phyloP scores from a whole-genome alignment of 2,329 filamentous ascomycete species.

The Beauveria pseudobassiana region DNA sequence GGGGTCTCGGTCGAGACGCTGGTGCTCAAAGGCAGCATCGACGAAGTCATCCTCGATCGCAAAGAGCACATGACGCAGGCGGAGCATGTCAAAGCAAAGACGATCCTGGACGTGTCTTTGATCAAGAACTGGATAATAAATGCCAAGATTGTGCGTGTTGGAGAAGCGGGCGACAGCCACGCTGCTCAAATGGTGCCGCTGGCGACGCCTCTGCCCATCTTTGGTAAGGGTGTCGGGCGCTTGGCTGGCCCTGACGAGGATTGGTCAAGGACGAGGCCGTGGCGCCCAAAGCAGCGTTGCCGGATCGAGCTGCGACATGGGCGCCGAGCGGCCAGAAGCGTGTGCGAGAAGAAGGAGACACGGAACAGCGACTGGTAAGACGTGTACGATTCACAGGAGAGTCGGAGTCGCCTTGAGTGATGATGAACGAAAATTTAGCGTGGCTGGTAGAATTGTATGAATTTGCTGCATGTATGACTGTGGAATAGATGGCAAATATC shows the following conservation, averaged over 20 bases:
- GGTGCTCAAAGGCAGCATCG: constrained; percentile 70
- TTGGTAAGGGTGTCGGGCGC: constrained; percentile 41
- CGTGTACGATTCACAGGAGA: constrained; percentile 7
- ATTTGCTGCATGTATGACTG: not conserved
- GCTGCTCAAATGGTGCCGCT: constrained; percentile 43
- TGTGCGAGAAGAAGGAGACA: not conserved
- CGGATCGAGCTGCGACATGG: not conserved
- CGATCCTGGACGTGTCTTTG: constrained; percentile 48
- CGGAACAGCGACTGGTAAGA: not conserved
- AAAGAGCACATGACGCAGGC: constrained; percentile 66
- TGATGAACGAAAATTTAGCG: too few relatives aligned
- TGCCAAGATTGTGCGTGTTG: constrained; percentile 34
- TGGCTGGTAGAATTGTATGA: not conserved
- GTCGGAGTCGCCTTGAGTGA: not conserved
- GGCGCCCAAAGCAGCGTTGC: not conserved
- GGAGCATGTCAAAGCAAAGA: constrained; percentile 48
- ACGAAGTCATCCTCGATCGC: constrained; percentile 73
- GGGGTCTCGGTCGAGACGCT: constrained; percentile 79
- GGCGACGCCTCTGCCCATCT: constrained; percentile 38
- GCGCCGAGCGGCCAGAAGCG: not conserved
- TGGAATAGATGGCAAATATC: not conserved
- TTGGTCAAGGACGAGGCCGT: constrained; percentile 26
- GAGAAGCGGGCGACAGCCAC: constrained; percentile 22
- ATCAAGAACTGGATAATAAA: constrained; percentile 55
- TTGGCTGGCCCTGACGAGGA: constrained; percentile 36